Percentiles rank a stretch among this genome's conserved stretches.
phyloP scores from a whole-genome alignment of 1,284 basidiomycete genomes.

The Cutaneotrichosporon cyanovorans region DNA sequence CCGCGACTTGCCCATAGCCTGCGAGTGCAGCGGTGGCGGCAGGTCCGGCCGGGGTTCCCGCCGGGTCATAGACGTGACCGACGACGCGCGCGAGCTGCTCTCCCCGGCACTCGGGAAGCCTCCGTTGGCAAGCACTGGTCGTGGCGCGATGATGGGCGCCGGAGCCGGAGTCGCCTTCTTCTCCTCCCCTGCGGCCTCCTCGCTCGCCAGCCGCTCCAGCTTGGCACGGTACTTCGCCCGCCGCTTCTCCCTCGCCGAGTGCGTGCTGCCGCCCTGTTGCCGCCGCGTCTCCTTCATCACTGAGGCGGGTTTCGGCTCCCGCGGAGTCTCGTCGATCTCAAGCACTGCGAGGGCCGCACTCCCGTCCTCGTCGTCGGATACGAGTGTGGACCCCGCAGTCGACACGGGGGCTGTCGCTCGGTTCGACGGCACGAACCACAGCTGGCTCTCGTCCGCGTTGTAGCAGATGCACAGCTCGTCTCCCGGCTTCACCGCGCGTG shows the following conservation, averaged over 20 bases:
- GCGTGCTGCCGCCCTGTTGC: constrained; percentile 8
- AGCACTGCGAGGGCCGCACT: constrained; percentile 3
- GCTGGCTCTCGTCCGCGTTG: constrained; percentile 41
- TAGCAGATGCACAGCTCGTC: constrained; percentile 45
- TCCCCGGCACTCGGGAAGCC: background rate
- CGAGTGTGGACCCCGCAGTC: constrained; percentile 1
- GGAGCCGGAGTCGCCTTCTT: no score
- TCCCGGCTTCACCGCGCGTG: constrained; percentile 22
- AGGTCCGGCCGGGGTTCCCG: constrained; percentile 9
- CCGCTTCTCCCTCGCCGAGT: constrained; percentile 9
- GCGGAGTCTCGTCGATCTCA: constrained; percentile 1
- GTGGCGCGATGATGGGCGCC: constrained; percentile 3
- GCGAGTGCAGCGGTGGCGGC: constrained; percentile 29
- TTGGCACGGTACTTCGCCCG: constrained; percentile 12
- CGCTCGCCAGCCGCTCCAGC: constrained; percentile 9
- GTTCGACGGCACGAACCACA: constrained; percentile 37
- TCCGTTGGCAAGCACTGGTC: background rate
- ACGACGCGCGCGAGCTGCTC: no score
- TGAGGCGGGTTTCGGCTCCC: background rate
- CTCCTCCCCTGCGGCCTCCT: background rate
- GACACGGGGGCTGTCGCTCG: background rate
- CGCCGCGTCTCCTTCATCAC: constrained; percentile 1
- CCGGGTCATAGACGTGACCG: no score
- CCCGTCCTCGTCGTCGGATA: constrained; percentile 12
- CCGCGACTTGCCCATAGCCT: constrained; percentile 4